phyloP scores from a whole-genome alignment of 495 filamentous ascomycete genomes.

The Aspergillus baeticus region DNA sequence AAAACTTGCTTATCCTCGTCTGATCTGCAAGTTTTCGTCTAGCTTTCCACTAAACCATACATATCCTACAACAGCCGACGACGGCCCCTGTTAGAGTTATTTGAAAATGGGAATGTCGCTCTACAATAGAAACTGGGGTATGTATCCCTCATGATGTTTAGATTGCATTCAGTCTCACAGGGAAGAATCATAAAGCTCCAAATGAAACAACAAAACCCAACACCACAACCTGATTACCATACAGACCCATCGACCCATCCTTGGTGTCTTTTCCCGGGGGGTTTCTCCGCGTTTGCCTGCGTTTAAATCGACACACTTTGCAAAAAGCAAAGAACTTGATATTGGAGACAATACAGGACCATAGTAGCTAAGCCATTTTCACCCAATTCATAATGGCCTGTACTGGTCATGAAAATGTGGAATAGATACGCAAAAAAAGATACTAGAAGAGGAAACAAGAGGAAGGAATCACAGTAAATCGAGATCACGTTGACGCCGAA shows the following conservation, averaged over 20 bases:
- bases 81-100: too few relatives aligned
- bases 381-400: slow-evolving; percentile 21
- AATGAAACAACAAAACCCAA: slow-evolving; percentile 2
- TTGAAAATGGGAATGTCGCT: too few relatives aligned
- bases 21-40: too few relatives aligned
- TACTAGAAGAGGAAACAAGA: background rate
- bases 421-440: slow-evolving; percentile 19
- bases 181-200: background rate
- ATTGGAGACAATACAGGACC: slow-evolving; percentile 7
- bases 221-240: slow-evolving; percentile 7
- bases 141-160: slow-evolving; percentile 3
- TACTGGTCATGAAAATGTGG: slow-evolving; percentile 3
- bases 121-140: too few relatives aligned
- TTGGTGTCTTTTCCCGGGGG: background rate
- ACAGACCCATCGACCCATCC: slow-evolving; percentile 12
- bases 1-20: too few relatives aligned
- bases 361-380: background rate
- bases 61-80: too few relatives aligned
- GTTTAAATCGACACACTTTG: slow-evolving; percentile 2
- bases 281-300: slow-evolving; percentile 3
- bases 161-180: slow-evolving; percentile 7
- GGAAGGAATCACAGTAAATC: slow-evolving; percentile 21
- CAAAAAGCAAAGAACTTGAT: background rate
- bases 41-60: too few relatives aligned
- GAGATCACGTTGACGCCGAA: slow-evolving; percentile 39